A percentile compares a stretch with the other conserved stretches of the same genome.
Conservation (phyloP, 2,329 filamentous ascomycete species). For the Colletotrichum zoysiae region DNA sequence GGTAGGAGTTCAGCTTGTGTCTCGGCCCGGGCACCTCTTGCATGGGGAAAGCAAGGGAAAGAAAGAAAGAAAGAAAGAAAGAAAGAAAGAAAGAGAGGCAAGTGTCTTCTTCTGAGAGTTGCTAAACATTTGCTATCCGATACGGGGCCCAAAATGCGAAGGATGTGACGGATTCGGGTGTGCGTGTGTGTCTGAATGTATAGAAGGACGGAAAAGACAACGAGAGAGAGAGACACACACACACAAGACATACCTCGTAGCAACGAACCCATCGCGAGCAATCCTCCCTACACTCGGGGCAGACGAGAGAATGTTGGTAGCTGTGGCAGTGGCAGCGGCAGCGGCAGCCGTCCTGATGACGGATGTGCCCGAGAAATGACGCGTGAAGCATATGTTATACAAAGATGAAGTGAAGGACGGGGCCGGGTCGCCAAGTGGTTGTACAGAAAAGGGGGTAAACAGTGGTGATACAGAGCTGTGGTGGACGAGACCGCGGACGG, state of each 20-base stretch:
- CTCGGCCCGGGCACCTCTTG: not conserved
- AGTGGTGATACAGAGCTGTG: slow-evolving; percentile 17
- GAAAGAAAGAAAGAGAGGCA: not conserved
- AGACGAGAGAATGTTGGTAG: slow-evolving; percentile 17
- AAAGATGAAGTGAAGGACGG: slow-evolving; percentile 15
- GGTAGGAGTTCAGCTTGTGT: not conserved
- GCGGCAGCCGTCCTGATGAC: slow-evolving; percentile 5
- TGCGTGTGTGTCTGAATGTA: not conserved
- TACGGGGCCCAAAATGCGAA: slow-evolving; percentile 3
- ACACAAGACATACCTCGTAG: slow-evolving; percentile 18
- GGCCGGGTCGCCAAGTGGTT: not conserved
- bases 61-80: too few species aligned
- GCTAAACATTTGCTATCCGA: slow-evolving; percentile 16
- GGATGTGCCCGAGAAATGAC: slow-evolving; percentile 18
- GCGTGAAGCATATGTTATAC: slow-evolving; percentile 26
- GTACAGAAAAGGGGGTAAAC: slow-evolving; percentile 2
- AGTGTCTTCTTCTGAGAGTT: not conserved
- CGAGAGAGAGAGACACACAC: not conserved
- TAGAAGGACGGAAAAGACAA: not conserved
- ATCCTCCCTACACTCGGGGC: not conserved
- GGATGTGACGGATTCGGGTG: not conserved
- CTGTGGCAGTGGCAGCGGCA: not conserved
- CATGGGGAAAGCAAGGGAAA: not conserved
- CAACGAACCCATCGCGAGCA: slow-evolving; percentile 20
- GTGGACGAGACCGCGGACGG: slow-evolving; percentile 15